These are phyloP conservation scores for Hypoxylon perforatum DNA, from an alignment of 495 filamentous ascomycete genomes.

Conservation along the genomic window DNA sequence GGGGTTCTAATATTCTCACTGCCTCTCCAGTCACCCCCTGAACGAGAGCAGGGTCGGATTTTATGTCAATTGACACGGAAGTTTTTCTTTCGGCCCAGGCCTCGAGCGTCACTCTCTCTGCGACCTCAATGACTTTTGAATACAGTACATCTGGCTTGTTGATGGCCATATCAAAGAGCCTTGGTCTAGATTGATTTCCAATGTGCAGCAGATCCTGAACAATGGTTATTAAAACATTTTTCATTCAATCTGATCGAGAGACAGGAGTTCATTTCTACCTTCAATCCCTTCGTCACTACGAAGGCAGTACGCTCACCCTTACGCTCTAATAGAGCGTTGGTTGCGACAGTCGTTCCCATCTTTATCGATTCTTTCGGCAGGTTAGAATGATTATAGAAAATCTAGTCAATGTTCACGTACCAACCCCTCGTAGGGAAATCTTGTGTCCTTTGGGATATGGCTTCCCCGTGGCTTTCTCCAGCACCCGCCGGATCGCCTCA, in stretches of 20 bases:
- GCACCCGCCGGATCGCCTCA: slow-evolving; percentile 89
- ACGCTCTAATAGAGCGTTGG: slow-evolving; percentile 88
- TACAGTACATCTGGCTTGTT: slow-evolving; percentile 83
- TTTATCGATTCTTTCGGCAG: slow-evolving; percentile 84
- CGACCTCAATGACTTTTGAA: slow-evolving; percentile 78
- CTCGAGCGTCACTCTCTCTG: slow-evolving; percentile 87
- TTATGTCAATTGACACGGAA: slow-evolving; percentile 47
- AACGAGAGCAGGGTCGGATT: slow-evolving; percentile 46
- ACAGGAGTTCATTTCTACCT: not conserved
- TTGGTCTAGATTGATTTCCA: slow-evolving; percentile 84
- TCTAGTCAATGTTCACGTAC: slow-evolving; percentile 37
- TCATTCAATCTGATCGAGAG: too few species aligned
- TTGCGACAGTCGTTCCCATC: slow-evolving; percentile 94
- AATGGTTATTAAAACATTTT: too few species aligned
- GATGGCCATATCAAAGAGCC: slow-evolving; percentile 86
- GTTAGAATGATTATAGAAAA: not conserved
- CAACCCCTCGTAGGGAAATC: slow-evolving; percentile 81
- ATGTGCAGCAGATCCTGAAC: slow-evolving; percentile 85
- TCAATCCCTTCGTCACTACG: slow-evolving; percentile 92
- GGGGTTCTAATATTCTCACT: slow-evolving; percentile 32
- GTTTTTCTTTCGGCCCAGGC: slow-evolving; percentile 75
- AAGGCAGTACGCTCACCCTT: slow-evolving; percentile 94
- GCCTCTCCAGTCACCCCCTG: slow-evolving; percentile 47
- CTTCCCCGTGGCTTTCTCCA: slow-evolving; percentile 59
- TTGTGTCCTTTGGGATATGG: slow-evolving; percentile 75